These are phyloP conservation scores for Sphaerulina populicola DNA, from an alignment of 2,329 filamentous ascomycete species.

Conservation along the genomic window DNA sequence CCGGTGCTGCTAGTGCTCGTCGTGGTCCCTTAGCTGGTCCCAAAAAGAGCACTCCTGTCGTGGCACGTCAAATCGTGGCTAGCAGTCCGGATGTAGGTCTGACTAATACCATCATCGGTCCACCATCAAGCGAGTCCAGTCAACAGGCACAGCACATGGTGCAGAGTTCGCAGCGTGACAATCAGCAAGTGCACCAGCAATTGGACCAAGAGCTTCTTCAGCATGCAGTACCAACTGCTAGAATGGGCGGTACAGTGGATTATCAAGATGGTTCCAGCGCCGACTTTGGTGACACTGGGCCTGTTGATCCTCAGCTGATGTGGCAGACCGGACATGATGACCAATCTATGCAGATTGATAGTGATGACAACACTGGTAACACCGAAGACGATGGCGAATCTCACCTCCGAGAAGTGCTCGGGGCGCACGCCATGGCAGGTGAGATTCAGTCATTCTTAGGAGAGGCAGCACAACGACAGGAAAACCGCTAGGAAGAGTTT, in stretches of 20 bases:
- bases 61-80: slow-evolving; percentile 9
- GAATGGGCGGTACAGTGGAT: slow-evolving; percentile 27
- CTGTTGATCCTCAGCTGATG: slow-evolving; percentile 8
- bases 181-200: slow-evolving; percentile 1
- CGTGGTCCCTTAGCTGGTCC: slow-evolving; percentile 6
- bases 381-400: slow-evolving; percentile 3
- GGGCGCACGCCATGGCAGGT: slow-evolving; percentile 1
- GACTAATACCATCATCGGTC: slow-evolving; percentile 6
- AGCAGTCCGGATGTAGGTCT: slow-evolving; percentile 12
- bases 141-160: not conserved
- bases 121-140: not conserved
- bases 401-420: slow-evolving; percentile 2
- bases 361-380: not conserved
- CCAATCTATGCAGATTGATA: slow-evolving; percentile 2
- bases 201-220: slow-evolving; percentile 7
- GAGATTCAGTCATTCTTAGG: slow-evolving; percentile 5
- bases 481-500: not conserved
- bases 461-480: slow-evolving; percentile 1
- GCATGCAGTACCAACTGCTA: slow-evolving; percentile 16
- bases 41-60: slow-evolving; percentile 2
- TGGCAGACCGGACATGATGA: slow-evolving; percentile 1
- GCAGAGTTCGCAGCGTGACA: not conserved
- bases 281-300: slow-evolving; percentile 1
- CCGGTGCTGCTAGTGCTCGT: slow-evolving; percentile 2
- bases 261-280: not conserved